These are phyloP conservation scores for Eutrema heterophyllum DNA, from an alignment of 345 rosid species.

Conservation along the genomic window DNA sequence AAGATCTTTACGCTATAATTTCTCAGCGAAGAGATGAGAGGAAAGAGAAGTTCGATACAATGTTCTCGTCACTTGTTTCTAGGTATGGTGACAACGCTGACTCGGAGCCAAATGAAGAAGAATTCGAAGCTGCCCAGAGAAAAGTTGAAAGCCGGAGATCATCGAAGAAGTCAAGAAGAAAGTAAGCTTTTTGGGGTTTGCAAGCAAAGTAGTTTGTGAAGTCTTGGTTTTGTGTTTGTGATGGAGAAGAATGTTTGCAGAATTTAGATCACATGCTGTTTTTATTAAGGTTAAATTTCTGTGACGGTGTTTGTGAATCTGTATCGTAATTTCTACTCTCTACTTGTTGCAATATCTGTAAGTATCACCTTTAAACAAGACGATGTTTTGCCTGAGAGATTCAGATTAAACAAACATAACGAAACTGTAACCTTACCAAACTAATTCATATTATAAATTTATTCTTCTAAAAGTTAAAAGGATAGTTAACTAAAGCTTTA, in stretches of 20 bases:
- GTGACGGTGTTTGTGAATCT: not conserved
- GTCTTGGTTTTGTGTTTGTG: not conserved
- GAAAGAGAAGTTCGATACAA: slow-evolving; percentile 67
- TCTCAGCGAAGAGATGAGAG: slow-evolving; percentile 60
- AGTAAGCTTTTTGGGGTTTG: not conserved
- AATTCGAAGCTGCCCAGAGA: slow-evolving; percentile 80
- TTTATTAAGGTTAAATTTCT: not conserved
- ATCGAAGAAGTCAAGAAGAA: slow-evolving; percentile 47
- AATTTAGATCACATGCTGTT: not conserved
- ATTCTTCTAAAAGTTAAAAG: not conserved
- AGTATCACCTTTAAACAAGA: not conserved
- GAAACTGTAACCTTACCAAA: not conserved
- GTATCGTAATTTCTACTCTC: not conserved
- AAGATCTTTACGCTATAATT: slow-evolving; percentile 56
- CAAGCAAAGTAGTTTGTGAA: not conserved
- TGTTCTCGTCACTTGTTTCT: slow-evolving; percentile 73
- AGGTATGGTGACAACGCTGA: slow-evolving; percentile 57
- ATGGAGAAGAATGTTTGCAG: not conserved
- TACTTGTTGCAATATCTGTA: not conserved
- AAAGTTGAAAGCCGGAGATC: slow-evolving; percentile 51
- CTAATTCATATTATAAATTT: not conserved
- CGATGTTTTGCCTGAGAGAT: not conserved
- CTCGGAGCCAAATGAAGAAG: slow-evolving; percentile 80
- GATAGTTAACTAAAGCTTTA: too few species aligned
- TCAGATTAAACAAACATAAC: not conserved